Base-by-base conservation (phyloP, 78 protist species). In the Dictyostelium brefeldianum region DNA sequence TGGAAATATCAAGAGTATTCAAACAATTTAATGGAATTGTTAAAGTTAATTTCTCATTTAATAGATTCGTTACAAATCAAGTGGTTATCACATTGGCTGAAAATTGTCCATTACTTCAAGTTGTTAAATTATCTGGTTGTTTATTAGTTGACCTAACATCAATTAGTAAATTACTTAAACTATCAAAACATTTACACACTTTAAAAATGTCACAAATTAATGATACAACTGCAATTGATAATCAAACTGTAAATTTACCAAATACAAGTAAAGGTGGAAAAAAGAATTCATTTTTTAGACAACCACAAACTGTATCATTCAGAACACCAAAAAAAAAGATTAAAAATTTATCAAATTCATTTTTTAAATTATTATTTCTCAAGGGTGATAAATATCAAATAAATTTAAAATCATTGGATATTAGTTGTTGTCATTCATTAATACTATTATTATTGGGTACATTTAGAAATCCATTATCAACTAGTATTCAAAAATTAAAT, bases 391-490 rank as follows among this genome's bases (percentile, higher is more conserved):
- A 59, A 59, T n/a, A n/a, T 59, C 20, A 71, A 71, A 36, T 36
- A 41, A 71, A n/a, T 18, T 8, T 71, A 71, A 43, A 22, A 0
- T n/a, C 41, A 43, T n/a, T 43, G 10, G 54, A 71, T 43, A 71
- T 43, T 20, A 71, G 79, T 43, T 71, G 79, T 9, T 71, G 79
- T 46, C 79, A 71, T 71, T 20, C 36, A 9, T 71, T 71, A 43
- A 71, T 71, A 31, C 43, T 71, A n/a, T 71, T 71, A 71, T 10
- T 43, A 41, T 11, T 71, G 6, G 54, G 43, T 41, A 43, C n/a
- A n/a, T 71, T 20, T 43, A 14, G 20, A 15, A 41, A 71, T 15
- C 75, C 75, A 15, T 12, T 71, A 41, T 43, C 79, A 71, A 71
- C 27, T 5, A 71, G 12, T n/a, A n/a, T 71, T 2, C 10, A 41